Base-by-base conservation (phyloP, 2,329 filamentous ascomycete species). In the Fusarium sp. region DNA sequence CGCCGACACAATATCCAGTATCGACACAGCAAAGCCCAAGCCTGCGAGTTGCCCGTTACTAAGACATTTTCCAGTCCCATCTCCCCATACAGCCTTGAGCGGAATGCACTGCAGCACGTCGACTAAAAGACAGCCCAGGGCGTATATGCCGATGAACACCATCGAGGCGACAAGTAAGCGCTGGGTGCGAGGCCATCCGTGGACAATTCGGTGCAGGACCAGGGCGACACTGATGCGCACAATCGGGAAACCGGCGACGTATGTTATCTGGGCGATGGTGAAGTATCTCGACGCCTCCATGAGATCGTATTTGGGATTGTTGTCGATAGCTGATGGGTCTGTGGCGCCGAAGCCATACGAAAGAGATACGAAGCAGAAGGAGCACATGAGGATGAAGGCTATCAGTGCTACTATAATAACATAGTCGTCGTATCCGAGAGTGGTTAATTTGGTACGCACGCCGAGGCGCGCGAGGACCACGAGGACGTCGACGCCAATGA, bases 401-500 rank as follows among this genome's bases (percentile, higher is more conserved):
- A 56, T 5, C 15, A 56, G 39, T 9, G 36, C 53, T 23, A 56
- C 28, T 19, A 24, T 28, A 10, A 56, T 56, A 2, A 52, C 53
- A 34, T 56, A 56, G 8, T 56, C 53, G 15, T 52, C 53, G 15
- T 56, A 56, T 21, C 53, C 53, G 21, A 56, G 53, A 1, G 53
- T 56, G 3, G 46, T 56, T 17, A 61, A 15, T 17, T 61, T 61
- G 14, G 19, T 42, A 7, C 57, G 57, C 10, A 61, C 55, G n/a
- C 32, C 46, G 26, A 61, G 30, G 20, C 57, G 57, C 0, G 54
- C 57, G 10, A 61, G 54, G 12, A 61, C 54, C n/a, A 61, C 46
- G 6, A 36, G 32, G 28, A 38, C 45, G 39, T 61, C 54, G 14
- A 59, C 43, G 46, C 21, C 57, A 24, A 61, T 59, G 19, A 61